phyloP scores from a whole-genome alignment of 352 stramenopile genomes.

The Globisporangium viniferum region DNA sequence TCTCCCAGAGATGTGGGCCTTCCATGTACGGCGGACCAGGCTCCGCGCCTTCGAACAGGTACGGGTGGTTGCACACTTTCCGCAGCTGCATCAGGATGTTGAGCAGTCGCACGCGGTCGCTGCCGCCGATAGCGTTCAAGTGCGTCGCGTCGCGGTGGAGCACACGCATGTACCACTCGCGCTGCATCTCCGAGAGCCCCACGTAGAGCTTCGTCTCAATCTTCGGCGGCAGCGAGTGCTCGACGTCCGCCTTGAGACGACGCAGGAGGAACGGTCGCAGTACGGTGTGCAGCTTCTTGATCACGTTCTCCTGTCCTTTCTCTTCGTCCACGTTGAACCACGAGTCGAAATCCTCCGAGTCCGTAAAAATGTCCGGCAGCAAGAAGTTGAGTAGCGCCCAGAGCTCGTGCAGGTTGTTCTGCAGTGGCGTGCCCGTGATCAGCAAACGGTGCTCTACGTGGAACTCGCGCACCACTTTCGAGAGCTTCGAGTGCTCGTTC shows the following conservation, averaged over 20 bases:
- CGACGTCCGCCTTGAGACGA: conserved; percentile 97
- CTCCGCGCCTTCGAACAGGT: conserved; percentile 99
- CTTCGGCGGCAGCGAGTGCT: conserved; percentile 96
- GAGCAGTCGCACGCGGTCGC: conserved; percentile 93
- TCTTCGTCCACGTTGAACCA: conserved; percentile 99
- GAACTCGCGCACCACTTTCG: conserved; percentile 79
- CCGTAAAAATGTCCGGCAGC: conserved; percentile 91
- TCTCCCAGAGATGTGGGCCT: conserved; percentile 97
- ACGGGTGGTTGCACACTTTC: conserved; percentile 99
- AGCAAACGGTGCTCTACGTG: conserved; percentile 94
- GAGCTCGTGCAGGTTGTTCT: conserved; percentile 99
- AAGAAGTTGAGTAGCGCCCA: conserved; percentile 99
- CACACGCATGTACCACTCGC: conserved; percentile 98
- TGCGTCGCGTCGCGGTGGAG: conserved; percentile 94
- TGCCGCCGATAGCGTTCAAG: conserved; percentile 96
- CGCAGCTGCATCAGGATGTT: conserved; percentile 99
- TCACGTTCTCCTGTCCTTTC: conserved; percentile 95
- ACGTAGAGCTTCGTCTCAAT: conserved; percentile 99
- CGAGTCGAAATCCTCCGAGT: conserved; percentile 97
- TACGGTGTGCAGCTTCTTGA: conserved; percentile 97
- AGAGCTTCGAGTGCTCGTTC: conserved; percentile 94
- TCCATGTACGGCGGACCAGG: conserved; percentile 95
- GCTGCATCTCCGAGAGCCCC: conserved; percentile 97
- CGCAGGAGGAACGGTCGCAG: conserved; percentile 97
- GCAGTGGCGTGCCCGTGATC: conserved; percentile 97